These are phyloP conservation scores for Phyllostachys edulis DNA, from an alignment of 176 grass and related monocot genomes.

Conservation along the genomic window DNA sequence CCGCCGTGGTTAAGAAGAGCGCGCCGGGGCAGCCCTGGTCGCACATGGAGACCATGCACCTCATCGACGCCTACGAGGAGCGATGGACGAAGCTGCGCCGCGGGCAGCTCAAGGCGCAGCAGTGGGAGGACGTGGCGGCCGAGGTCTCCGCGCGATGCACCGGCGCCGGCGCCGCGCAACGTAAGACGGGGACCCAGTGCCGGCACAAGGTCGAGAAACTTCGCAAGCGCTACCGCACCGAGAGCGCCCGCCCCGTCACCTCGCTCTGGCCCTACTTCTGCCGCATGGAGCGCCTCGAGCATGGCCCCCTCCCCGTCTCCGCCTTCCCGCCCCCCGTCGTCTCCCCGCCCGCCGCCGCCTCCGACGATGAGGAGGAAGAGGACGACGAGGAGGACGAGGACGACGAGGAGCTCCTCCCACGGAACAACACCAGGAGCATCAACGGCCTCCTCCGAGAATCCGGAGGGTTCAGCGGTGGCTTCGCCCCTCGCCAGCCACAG, in stretches of 20 bases:
- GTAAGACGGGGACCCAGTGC: slow-evolving; percentile 91
- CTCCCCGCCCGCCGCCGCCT: slow-evolving; percentile 27
- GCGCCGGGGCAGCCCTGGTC: slow-evolving; percentile 85
- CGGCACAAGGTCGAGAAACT: slow-evolving; percentile 99
- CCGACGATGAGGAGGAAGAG: slow-evolving; percentile 31
- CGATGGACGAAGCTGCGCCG: slow-evolving; percentile 70
- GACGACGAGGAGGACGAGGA: slow-evolving; percentile 39
- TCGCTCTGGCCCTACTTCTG: slow-evolving; percentile 90
- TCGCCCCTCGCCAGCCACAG: slow-evolving; percentile 34
- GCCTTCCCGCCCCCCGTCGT: slow-evolving; percentile 18
- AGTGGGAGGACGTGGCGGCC: slow-evolving; percentile 89
- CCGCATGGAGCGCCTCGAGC: slow-evolving; percentile 81
- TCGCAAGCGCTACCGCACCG: slow-evolving; percentile 83
- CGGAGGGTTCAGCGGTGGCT: slow-evolving; percentile 14
- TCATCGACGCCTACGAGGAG: slow-evolving; percentile 93
- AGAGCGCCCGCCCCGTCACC: slow-evolving; percentile 58
- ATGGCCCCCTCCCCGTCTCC: slow-evolving; percentile 49
- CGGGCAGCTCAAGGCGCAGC: slow-evolving; percentile 90
- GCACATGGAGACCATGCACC: slow-evolving; percentile 74
- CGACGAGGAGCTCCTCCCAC: slow-evolving; percentile 33
- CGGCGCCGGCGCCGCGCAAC: slow-evolving; percentile 32
- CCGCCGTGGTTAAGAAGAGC: slow-evolving; percentile 42
- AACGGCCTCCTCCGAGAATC: slow-evolving; percentile 70
- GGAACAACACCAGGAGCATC: slow-evolving; percentile 72
- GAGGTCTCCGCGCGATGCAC: slow-evolving; percentile 59